Conservation (phyloP, 352 stramenopile species). For the Globisporangium polare region DNA sequence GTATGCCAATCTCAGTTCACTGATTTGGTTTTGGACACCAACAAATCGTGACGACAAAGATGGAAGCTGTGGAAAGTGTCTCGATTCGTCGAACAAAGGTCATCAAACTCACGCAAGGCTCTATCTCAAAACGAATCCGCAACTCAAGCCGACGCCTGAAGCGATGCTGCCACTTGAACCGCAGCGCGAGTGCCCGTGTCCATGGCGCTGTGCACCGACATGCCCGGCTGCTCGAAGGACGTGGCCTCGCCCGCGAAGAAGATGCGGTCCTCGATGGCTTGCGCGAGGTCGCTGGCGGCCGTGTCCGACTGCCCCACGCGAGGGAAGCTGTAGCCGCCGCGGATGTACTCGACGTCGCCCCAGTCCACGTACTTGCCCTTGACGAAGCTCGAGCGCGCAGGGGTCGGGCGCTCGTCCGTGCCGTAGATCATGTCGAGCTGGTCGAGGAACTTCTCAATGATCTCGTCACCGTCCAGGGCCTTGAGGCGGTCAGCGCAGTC, state of each 20-base stretch:
- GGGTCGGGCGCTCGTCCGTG: conserved; percentile 45
- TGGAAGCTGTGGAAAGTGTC: background rate
- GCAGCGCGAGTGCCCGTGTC: conserved; percentile 75
- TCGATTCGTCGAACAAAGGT: background rate
- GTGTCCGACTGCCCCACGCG: conserved; percentile 64
- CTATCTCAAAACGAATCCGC: background rate
- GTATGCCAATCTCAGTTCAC: background rate
- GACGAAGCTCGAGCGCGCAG: conserved; percentile 58
- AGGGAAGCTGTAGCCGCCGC: conserved; percentile 74
- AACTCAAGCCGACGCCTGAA: conserved; percentile 16
- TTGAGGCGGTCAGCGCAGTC: conserved; percentile 56
- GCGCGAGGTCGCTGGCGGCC: conserved; percentile 52
- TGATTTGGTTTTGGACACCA: background rate
- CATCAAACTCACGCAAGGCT: background rate
- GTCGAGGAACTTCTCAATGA: conserved; percentile 58
- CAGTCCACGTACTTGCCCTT: conserved; percentile 79
- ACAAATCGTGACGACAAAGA: too few relatives aligned
- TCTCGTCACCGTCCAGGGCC: conserved; percentile 39
- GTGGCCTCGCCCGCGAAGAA: conserved; percentile 84
- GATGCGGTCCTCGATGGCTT: conserved; percentile 54
- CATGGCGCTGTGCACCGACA: conserved; percentile 80
- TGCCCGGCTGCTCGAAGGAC: conserved; percentile 74
- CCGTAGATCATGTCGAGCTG: conserved; percentile 79
- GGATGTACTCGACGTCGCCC: conserved; percentile 61
- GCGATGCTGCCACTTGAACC: conserved; percentile 38